These are phyloP conservation scores for Meyerozyma elateridarum DNA, from an alignment of 1,139 yeast species.

Conservation along the genomic window DNA sequence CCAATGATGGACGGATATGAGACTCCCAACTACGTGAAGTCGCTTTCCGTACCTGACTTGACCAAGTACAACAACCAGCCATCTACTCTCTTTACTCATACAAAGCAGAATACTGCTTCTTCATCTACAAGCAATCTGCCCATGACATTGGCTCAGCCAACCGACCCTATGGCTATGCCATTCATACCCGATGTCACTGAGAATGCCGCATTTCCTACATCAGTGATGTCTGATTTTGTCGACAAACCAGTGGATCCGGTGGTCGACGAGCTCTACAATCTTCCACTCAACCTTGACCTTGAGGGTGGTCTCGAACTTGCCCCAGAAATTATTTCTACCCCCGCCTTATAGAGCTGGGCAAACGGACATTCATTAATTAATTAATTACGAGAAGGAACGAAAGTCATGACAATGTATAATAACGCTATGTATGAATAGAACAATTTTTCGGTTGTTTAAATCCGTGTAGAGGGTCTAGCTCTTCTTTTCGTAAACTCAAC, in stretches of 20 bases:
- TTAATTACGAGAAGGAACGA: background rate
- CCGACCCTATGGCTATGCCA: background rate
- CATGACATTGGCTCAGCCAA: background rate
- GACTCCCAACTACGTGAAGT: background rate
- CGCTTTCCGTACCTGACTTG: conserved; percentile 4
- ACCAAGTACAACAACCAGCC: conserved; percentile 2
- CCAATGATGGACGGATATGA: background rate
- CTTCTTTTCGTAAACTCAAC: too few species aligned
- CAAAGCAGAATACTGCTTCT: background rate
- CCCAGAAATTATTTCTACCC: conserved; percentile 2
- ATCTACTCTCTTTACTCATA: conserved; percentile 1
- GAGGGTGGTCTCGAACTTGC: background rate
- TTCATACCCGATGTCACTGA: background rate
- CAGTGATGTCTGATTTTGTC: conserved; percentile 2
- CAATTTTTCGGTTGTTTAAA: too few species aligned
- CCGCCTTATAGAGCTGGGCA: conserved; percentile 4
- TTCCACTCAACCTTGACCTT: conserved; percentile 2
- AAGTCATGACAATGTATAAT: conserved; percentile 1
- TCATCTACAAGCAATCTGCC: background rate
- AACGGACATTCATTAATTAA: background rate
- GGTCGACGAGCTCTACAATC: conserved; percentile 2
- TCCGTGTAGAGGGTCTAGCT: too few species aligned
- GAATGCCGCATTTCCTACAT: too few species aligned
- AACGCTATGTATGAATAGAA: too few species aligned
- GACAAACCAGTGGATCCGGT: background rate